Evolutionary conservation across 179 eudicot species (phyloP).

Genomic region (Spinacia oleracea): DNA sequence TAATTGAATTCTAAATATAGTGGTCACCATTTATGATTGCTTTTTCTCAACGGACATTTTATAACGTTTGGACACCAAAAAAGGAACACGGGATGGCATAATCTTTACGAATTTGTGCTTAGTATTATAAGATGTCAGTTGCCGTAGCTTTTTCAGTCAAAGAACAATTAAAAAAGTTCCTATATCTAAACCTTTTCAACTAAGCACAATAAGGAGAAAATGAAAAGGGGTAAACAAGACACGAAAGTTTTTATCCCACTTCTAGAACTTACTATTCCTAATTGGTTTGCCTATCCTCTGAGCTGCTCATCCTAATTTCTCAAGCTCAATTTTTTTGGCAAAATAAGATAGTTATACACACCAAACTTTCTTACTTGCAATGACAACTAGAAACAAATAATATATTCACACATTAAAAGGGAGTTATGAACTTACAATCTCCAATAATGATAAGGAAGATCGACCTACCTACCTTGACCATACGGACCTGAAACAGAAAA

Average conservation of each 20-base stretch:
- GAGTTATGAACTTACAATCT: constrained; percentile 38
- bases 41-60: no score
- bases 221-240: not conserved
- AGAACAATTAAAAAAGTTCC: not conserved
- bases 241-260: not conserved
- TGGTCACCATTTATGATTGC: no score
- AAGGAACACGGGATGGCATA: not conserved
- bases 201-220: not conserved
- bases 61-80: not conserved
- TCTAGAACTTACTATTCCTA: not conserved
- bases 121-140: not conserved
- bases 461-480: constrained; percentile 83
- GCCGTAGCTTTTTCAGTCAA: not conserved
- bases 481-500: constrained; percentile 79
- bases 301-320: constrained; percentile 7
- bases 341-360: not conserved
- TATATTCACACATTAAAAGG: constrained; percentile 13
- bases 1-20: no score
- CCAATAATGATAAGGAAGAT: constrained; percentile 32
- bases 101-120: not conserved
- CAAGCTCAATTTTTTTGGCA: not conserved
- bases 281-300: not conserved
- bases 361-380: not conserved
- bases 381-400: constrained; percentile 6
- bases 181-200: not conserved